Evolutionary conservation across 306 rosid genomes (phyloP), one percentile per base, ranked within the genome.

Genomic region (Medicago lupulina): DNA sequence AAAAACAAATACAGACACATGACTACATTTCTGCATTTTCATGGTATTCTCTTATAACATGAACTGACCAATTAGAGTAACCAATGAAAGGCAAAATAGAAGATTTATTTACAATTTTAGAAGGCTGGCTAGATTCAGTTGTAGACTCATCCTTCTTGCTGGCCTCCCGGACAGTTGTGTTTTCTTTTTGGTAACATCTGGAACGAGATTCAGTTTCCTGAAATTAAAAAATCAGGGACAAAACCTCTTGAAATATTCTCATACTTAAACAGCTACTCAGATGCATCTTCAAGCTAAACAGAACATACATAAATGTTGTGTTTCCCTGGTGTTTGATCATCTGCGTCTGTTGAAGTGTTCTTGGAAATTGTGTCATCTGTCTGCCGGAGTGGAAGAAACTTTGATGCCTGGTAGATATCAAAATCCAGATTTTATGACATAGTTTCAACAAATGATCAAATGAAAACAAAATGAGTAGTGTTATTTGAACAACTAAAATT

Each of bases 341-440:
- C 70, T 19, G 55, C 76, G 51, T 80, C 49, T 70, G 70, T 64
- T 74, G 87, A 50, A 51, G 78, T 75, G 25, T 82, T 83, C 79
- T 55, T 28, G 57, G 75, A 78, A 53, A 19, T 34, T 41, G 60
- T 40, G 51, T 83, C 68, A 39, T 80, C 86, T 12, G 64, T 81
- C 67, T 53, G 74, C 74, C 83, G 81, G 53, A 43, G 60, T 18
- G 74, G 78, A 44, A 75, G 68, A 73, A 83, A 16, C 75, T 82
- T 89, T 79, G 94, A 84, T 72, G 83, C 87, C 94, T 85, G 88
- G 28, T 72, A 71, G 74, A 77, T 85, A 68, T 67, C 41, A 18
- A 28, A 69, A 75, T 9, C 15, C 12, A 6, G 16, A 13, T 28
- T 47, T 11, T 50, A 73, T 19, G 63, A 44, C 70, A 17, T 39